Base-by-base conservation (phyloP, 1,284 basidiomycete species). In the Ustilago lituana region DNA sequence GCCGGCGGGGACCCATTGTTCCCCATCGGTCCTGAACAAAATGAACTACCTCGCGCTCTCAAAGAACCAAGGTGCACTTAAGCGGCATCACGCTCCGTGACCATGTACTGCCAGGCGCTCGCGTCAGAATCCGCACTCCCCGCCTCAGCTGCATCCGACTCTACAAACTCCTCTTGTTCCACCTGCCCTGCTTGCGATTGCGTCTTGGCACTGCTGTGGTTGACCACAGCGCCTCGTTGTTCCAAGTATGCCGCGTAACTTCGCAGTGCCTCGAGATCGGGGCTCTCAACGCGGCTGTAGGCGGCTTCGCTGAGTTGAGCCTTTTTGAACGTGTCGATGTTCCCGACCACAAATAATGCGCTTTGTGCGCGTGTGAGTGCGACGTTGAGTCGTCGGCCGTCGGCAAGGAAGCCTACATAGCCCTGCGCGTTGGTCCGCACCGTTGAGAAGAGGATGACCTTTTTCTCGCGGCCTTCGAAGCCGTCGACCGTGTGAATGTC, bases 341-440 rank as follows among this genome's bases (percentile, higher is more conserved):
- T 91, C 26, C 95, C 96, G 74, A 98, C 86, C 56, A 99, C 89
- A 77, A 97, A 86, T 4, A 98, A 84, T 83, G 97, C 97, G 33
- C 88, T 88, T 51, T 90, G 88, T 0, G 95, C 94, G 4, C 96
- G 88, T 0, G 96, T 98, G 79, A 98, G 92, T 3, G 93, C 92
- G 29, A 99, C 96, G 78, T 98, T 98, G 85, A 98, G 90, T 31
- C 96, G 85, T 39, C 95, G 86, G 91, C 93, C 95, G 81, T 98
- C 96, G 73, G 91, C 92, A 12, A 98, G 85, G 10, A 99, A 87
- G 55, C 97, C 93, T 3, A 96, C 80, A 93, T 91, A 71, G 87
- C 86, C 15, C 90, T 90, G 6, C 78, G 44, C 47, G 41, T 47
- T 51, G 1, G 91, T 92, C 46, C 93, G 86, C 5, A 97, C 94